phyloP scores from a whole-genome alignment of 495 filamentous ascomycete genomes.

The Sordaria brevicollis region DNA sequence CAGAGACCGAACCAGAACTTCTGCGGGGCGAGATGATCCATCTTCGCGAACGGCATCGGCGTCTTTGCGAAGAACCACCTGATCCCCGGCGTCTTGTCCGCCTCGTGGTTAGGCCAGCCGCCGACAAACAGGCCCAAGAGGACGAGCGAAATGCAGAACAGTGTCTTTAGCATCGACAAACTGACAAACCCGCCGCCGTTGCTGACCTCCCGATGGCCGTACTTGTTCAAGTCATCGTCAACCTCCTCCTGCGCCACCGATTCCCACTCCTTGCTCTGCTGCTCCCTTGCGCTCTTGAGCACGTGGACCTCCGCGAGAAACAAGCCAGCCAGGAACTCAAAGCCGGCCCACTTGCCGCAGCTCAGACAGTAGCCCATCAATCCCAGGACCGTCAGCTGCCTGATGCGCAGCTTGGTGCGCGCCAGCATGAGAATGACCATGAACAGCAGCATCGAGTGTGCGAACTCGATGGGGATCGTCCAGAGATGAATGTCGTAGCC shows the following conservation, averaged over 20 bases:
- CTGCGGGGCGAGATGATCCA: conserved; percentile 25
- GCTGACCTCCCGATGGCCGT: neutral
- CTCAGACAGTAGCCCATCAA: conserved; percentile 47
- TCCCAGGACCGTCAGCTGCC: conserved; percentile 33
- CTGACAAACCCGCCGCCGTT: neutral
- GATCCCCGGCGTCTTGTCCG: conserved; percentile 27
- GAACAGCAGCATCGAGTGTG: conserved; percentile 53
- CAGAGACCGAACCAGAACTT: conserved; percentile 48
- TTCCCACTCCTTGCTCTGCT: conserved; percentile 10
- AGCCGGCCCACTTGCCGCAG: conserved; percentile 48
- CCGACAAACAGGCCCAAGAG: conserved; percentile 31
- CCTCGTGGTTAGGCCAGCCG: conserved; percentile 32
- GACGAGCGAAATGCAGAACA: conserved; percentile 17
- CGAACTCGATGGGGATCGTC: conserved; percentile 60
- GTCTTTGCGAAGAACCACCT: conserved; percentile 21
- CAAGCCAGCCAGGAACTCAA: conserved; percentile 50
- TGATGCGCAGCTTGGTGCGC: conserved; percentile 34
- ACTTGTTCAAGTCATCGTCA: neutral
- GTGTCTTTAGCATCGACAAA: conserved; percentile 3
- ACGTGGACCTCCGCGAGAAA: conserved; percentile 50
- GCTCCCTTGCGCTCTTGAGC: conserved; percentile 5
- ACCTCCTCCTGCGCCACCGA: conserved; percentile 1
- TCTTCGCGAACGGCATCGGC: conserved; percentile 23
- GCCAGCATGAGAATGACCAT: conserved; percentile 45
- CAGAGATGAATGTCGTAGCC: conserved; percentile 52